Evolutionary conservation across 2,329 filamentous ascomycete species (phyloP).

Genomic region (Phialophora expanda): DNA sequence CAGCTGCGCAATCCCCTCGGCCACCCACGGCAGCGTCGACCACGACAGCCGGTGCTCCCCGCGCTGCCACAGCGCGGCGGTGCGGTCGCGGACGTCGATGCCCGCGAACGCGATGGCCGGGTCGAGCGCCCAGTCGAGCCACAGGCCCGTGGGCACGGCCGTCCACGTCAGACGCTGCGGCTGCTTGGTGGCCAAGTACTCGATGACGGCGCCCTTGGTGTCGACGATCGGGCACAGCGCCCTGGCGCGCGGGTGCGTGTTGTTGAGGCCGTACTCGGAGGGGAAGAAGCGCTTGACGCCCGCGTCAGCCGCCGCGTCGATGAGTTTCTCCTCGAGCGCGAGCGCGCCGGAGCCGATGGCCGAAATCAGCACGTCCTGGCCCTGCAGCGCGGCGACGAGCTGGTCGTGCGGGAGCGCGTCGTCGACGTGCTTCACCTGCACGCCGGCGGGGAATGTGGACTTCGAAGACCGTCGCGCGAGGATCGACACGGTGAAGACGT

Average conservation of each 20-base stretch:
- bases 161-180: constrained; percentile 23
- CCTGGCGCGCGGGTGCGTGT: constrained; percentile 18
- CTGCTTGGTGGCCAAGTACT: constrained; percentile 38
- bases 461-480: constrained; percentile 26
- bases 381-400: constrained; percentile 30
- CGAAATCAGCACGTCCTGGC: constrained; percentile 38
- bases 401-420: constrained; percentile 16
- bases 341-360: constrained; percentile 30
- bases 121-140: constrained; percentile 43
- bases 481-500: constrained; percentile 22
- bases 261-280: constrained; percentile 42
- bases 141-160: constrained; percentile 41
- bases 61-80: constrained; percentile 54
- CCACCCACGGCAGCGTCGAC: constrained; percentile 56
- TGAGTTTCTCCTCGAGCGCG: constrained; percentile 43
- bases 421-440: constrained; percentile 16
- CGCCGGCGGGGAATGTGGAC: constrained; percentile 20
- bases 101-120: constrained; percentile 52
- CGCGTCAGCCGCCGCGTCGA: constrained; percentile 48
- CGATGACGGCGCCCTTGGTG: constrained; percentile 41
- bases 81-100: constrained; percentile 44
- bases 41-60: constrained; percentile 56
- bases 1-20: constrained; percentile 55
- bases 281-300: constrained; percentile 51
- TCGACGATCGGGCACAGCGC: constrained; percentile 31